A percentile compares a stretch with the other conserved stretches of the same genome.
phyloP scores from a whole-genome alignment of 2,329 filamentous ascomycete species.

The Diaporthe sp. region DNA sequence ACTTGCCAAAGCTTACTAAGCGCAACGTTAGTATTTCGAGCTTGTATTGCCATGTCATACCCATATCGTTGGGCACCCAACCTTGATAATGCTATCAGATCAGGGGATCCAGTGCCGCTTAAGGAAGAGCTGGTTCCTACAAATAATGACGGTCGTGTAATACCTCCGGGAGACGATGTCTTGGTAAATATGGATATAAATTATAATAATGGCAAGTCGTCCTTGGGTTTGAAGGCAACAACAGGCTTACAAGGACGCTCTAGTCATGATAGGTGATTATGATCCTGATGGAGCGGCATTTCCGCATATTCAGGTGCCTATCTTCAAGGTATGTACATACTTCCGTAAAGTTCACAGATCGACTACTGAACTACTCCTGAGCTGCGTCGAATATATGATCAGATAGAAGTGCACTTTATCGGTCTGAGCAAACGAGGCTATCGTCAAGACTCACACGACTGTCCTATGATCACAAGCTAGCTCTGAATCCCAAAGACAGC shows the following conservation, averaged over 20 bases:
- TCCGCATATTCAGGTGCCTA: neutral
- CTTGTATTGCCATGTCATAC: conserved; percentile 8
- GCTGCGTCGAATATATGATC: no score
- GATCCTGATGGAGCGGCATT: neutral
- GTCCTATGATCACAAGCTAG: neutral
- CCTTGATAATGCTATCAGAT: neutral
- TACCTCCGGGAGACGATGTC: neutral
- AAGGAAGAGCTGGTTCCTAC: neutral
- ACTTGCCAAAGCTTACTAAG: neutral
- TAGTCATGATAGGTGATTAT: conserved; percentile 7
- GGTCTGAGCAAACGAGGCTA: neutral
- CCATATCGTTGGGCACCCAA: neutral
- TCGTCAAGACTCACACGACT: neutral
- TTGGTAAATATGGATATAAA: neutral
- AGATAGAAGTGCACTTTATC: no score
- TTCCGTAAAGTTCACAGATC: neutral
- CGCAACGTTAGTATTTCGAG: neutral
- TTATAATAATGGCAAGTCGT: neutral
- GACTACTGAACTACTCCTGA: no score
- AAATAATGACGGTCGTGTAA: neutral
- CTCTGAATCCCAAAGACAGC: neutral
- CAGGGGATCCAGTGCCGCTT: neutral
- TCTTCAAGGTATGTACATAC: neutral
- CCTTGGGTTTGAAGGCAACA: neutral
- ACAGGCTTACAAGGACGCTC: neutral